These are phyloP conservation scores for Helotiales sp. DNA, from an alignment of 2,329 filamentous ascomycete species.

Conservation along the genomic window DNA sequence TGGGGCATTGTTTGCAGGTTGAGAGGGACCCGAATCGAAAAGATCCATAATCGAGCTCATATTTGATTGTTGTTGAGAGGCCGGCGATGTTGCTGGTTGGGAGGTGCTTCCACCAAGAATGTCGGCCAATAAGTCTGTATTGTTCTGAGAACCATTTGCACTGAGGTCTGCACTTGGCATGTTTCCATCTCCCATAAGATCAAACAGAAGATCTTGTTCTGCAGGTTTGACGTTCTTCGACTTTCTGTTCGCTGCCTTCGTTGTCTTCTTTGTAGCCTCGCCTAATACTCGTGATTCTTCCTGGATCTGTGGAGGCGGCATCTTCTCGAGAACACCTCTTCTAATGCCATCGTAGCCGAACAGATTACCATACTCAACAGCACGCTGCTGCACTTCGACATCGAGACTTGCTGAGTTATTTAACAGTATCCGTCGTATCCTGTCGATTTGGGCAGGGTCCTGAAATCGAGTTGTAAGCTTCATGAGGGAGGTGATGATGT, in stretches of 20 bases:
- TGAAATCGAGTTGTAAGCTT: constrained; percentile 89
- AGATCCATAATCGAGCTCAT: constrained; percentile 86
- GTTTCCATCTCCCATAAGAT: constrained; percentile 84
- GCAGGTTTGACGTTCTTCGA: constrained; percentile 78
- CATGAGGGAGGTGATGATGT: constrained; percentile 92
- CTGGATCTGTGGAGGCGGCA: constrained; percentile 96
- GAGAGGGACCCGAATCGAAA: constrained; percentile 57
- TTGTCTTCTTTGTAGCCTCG: constrained; percentile 69
- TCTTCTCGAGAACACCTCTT: constrained; percentile 89
- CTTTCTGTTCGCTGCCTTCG: constrained; percentile 70
- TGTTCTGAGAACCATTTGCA: constrained; percentile 71
- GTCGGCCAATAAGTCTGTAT: constrained; percentile 85
- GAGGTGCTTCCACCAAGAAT: constrained; percentile 77
- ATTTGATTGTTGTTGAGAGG: constrained; percentile 56
- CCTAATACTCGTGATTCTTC: constrained; percentile 91
- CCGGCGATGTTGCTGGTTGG: constrained; percentile 47
- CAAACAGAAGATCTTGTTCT: constrained; percentile 87
- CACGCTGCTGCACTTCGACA: constrained; percentile 93
- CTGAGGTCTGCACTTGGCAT: constrained; percentile 67
- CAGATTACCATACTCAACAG: constrained; percentile 94
- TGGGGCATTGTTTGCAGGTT: constrained; percentile 46
- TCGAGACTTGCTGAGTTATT: constrained; percentile 83
- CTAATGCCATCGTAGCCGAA: constrained; percentile 88
- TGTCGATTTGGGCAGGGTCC: constrained; percentile 82
- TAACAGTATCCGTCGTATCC: constrained; percentile 76